Conservation (phyloP, 83 land plant species). For the Picea engelmannii region DNA sequence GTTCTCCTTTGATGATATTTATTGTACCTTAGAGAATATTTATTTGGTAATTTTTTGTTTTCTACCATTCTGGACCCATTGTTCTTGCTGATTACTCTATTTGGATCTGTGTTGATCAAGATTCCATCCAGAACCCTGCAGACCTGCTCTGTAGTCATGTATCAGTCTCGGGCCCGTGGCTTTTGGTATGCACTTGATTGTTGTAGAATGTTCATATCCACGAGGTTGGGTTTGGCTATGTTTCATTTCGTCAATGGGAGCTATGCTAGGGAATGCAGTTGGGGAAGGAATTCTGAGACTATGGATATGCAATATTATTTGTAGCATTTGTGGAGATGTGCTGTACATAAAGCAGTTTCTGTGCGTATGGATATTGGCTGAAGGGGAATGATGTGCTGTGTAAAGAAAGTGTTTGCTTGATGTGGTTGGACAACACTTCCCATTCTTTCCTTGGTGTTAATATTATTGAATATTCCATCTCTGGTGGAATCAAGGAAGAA, state of each 20-base stretch:
- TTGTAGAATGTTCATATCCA: constrained; percentile 8
- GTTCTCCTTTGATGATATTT: no score
- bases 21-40: no score
- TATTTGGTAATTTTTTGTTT: no score
- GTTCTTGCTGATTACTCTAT: background rate
- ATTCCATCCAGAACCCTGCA: background rate
- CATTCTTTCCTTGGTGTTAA: constrained; percentile 1
- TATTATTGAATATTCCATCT: constrained; percentile 5
- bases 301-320: background rate
- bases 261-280: constrained; percentile 9
- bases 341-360: no score
- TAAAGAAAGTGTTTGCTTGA: background rate
- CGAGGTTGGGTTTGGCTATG: constrained; percentile 9
- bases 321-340: constrained; percentile 14
- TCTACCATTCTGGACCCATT: background rate
- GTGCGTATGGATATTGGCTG: constrained; percentile 3
- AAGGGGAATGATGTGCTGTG: background rate
- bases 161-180: background rate
- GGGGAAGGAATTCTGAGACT: background rate
- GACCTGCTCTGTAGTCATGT: background rate
- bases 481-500: constrained; percentile 1
- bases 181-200: constrained; percentile 9
- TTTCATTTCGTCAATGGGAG: background rate
- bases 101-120: constrained; percentile 5
- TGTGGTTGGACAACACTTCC: background rate